Conservation (phyloP, 2,329 filamentous ascomycete species). For the Colletotrichum lentis region DNA sequence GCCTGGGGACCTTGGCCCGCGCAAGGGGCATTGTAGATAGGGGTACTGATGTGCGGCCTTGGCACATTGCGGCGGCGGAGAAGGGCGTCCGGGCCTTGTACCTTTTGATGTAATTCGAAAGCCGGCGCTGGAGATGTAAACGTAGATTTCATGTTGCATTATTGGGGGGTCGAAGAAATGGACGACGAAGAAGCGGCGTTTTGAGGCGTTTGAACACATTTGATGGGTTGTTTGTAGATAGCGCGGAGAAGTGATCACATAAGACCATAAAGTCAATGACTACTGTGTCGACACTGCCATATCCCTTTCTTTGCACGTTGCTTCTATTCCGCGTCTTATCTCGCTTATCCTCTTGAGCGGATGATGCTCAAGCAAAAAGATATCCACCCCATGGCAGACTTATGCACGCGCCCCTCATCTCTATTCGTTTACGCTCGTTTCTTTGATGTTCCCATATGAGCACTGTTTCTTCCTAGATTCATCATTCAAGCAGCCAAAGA, state of each 20-base stretch:
- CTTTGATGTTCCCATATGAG: constrained; percentile 16
- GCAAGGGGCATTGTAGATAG: constrained; percentile 69
- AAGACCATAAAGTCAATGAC: constrained; percentile 2
- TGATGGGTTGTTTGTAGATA: background rate
- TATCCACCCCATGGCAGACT: constrained; percentile 9
- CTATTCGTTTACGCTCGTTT: constrained; percentile 12
- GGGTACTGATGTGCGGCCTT: constrained; percentile 72
- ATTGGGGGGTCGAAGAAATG: background rate
- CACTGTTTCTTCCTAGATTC: constrained; percentile 3
- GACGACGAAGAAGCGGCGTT: background rate
- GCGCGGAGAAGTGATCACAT: background rate
- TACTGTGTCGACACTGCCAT: background rate
- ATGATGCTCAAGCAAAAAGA: constrained; percentile 16
- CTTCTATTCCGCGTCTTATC: background rate
- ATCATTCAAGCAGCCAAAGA: too few relatives aligned
- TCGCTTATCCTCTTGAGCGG: background rate
- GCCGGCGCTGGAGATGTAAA: background rate
- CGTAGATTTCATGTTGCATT: constrained; percentile 16
- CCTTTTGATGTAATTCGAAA: constrained; percentile 63
- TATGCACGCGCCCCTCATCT: constrained; percentile 7
- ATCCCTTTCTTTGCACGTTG: background rate
- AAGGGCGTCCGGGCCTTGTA: constrained; percentile 73
- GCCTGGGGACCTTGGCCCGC: constrained; percentile 72
- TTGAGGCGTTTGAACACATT: background rate
- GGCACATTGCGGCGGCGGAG: constrained; percentile 78